Evolutionary conservation across 2,329 filamentous ascomycete genomes (phyloP).

Genomic region (Sporothrix brunneoviolacea): DNA sequence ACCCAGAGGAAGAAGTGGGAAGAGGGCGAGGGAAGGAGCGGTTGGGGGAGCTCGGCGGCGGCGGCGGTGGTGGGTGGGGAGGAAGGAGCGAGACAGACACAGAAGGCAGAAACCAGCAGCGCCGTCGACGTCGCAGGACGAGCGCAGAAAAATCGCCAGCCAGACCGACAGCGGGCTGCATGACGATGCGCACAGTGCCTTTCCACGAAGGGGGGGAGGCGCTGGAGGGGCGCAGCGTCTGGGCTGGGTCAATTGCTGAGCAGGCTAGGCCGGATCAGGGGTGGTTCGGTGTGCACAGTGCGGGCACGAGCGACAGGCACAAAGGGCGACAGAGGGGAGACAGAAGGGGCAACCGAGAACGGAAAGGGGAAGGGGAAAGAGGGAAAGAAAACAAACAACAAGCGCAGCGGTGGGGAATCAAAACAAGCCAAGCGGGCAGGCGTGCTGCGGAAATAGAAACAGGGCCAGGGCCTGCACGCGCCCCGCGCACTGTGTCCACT

Average conservation of each 20-base stretch:
- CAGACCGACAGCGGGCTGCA: background rate
- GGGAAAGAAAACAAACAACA: conserved; percentile 8
- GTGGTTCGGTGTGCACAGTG: conserved; percentile 4
- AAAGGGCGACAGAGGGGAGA: background rate
- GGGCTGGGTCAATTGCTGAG: conserved; percentile 3
- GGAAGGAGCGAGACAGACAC: background rate
- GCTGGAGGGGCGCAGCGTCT: conserved; percentile 9
- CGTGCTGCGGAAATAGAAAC: conserved; percentile 7
- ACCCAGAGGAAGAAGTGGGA: too few species aligned
- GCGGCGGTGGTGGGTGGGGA: background rate
- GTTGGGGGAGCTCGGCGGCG: too few species aligned
- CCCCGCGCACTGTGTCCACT: conserved; percentile 8
- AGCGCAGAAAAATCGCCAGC: too few species aligned
- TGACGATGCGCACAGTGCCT: conserved; percentile 10
- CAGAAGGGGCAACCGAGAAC: background rate
- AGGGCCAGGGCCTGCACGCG: background rate
- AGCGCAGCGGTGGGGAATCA: conserved; percentile 6
- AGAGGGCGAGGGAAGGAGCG: too few species aligned
- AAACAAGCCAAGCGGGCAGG: background rate
- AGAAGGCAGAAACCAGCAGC: background rate
- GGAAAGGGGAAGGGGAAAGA: too few species aligned
- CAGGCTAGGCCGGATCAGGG: conserved; percentile 5
- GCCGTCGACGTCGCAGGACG: background rate
- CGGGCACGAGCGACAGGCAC: too few species aligned
- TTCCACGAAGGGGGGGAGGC: background rate